Conservation (phyloP, 345 rosid genomes). For the Gossypium arboreum region DNA sequence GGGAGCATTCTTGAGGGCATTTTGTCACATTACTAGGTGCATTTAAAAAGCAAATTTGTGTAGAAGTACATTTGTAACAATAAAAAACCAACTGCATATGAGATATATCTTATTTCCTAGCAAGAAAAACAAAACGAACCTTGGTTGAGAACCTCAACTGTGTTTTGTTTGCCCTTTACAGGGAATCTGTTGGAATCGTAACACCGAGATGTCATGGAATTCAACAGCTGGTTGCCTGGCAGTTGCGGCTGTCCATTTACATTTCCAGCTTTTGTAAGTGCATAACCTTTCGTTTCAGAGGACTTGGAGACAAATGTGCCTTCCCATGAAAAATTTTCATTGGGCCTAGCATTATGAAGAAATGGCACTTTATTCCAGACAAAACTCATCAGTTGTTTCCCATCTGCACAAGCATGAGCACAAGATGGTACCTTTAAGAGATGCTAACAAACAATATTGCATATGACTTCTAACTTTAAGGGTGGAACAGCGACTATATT, state of each 20-base stretch:
- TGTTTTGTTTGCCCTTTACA: conserved; percentile 31
- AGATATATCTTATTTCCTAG: neutral
- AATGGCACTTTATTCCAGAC: conserved; percentile 49
- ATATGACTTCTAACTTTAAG: neutral
- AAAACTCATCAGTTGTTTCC: conserved; percentile 54
- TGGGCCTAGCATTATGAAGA: conserved; percentile 35
- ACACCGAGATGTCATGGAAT: conserved; percentile 21
- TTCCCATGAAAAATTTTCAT: conserved; percentile 42
- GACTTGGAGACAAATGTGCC: conserved; percentile 38
- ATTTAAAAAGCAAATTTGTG: neutral
- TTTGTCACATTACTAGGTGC: neutral
- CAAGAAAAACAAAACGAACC: conserved; percentile 37
- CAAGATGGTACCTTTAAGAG: conserved; percentile 1
- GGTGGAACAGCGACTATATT: neutral
- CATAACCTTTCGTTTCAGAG: conserved; percentile 43
- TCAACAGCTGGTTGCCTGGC: conserved; percentile 30
- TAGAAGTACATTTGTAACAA: neutral
- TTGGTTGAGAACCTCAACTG: conserved; percentile 39
- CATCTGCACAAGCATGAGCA: conserved; percentile 48
- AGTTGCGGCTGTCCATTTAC: conserved; percentile 37
- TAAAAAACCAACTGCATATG: neutral
- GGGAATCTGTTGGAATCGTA: conserved; percentile 41
- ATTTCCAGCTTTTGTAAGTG: conserved; percentile 44
- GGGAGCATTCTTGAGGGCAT: neutral
- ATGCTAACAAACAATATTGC: neutral